Base-by-base conservation (phyloP, 305 asterid genomes). In the Nicotiana rustica region DNA sequence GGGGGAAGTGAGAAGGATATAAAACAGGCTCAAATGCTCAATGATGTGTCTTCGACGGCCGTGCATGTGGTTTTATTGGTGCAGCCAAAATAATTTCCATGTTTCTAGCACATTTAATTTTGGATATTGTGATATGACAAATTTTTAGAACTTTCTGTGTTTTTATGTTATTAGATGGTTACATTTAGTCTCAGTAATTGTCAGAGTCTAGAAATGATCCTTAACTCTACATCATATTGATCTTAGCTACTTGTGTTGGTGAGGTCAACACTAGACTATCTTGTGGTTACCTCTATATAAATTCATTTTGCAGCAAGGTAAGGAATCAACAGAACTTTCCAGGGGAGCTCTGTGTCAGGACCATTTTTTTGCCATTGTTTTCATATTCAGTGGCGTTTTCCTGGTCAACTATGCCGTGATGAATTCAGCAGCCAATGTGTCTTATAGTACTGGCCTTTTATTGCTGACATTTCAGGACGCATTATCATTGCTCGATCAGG, bases 401-500 rank as follows among this genome's bases (percentile, higher is more conserved):
- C 85, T 93, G 85, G 94, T 91, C 79, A 92, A 96, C 83, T 93
- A 88, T 82, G 83, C 87, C 88, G 85, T 92, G 15, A 86, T 92
- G 92, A 93, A 90, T 86, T 86, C 88, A 85, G 94, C 98, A 56
- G 97, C 98, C 4, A 91, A 86, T 38, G 89, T 88, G 82, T 95
- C 92, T 90, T 88, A 89, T 71, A 87, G 89, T 78, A 87, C 90
- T 82, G 99, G 97, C 83, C 92, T 90, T 83, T 57, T 87, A 86
- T 84, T 92, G 29, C 93, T 93, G 79, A 93, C 95, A 75, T 92
- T 89, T 85, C 96, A 92, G 91, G 98, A 96, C 85, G 97, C 93
- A 15, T 85, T 96, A 83, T 93, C 98, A 83, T 88, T 96, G 89
- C 85, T 94, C 88, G 98, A 96, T 83, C 98, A 92, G 98, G 98